Percentiles rank a stretch among this genome's conserved stretches.
These are phyloP conservation scores for Letharia lupina DNA, from an alignment of 495 filamentous ascomycete genomes.

Conservation along the genomic window DNA sequence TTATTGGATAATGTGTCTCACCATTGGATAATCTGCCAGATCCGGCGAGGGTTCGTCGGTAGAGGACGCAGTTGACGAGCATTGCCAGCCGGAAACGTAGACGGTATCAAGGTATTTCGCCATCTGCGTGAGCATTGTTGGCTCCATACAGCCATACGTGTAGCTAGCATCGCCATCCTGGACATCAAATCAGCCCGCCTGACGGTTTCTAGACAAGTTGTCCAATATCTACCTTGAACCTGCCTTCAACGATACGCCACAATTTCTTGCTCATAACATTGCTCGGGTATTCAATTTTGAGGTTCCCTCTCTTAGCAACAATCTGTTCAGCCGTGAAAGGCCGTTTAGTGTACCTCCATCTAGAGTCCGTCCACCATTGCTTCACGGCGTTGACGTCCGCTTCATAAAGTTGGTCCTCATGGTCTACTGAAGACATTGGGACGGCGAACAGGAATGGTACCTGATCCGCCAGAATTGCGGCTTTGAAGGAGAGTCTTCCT, in stretches of 20 bases:
- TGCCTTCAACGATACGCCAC: conserved; percentile 77
- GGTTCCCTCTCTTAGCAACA: conserved; percentile 82
- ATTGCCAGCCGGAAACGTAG: conserved; percentile 98
- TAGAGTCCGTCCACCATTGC: conserved; percentile 84
- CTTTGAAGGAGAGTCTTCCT: too few species aligned
- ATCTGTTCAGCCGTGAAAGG: conserved; percentile 96
- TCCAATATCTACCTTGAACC: conserved; percentile 59
- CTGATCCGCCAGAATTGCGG: conserved; percentile 8
- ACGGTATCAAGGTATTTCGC: conserved; percentile 97
- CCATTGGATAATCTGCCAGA: conserved; percentile 97
- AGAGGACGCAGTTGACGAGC: conserved; percentile 87
- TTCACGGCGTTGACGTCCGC: conserved; percentile 80
- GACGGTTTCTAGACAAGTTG: neutral
- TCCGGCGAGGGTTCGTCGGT: conserved; percentile 95
- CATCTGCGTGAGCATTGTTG: conserved; percentile 98
- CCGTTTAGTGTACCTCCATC: conserved; percentile 88
- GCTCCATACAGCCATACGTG: conserved; percentile 95
- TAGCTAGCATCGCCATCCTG: conserved; percentile 78
- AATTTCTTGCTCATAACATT: conserved; percentile 87
- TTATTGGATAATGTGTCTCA: conserved; percentile 33
- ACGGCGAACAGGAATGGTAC: conserved; percentile 16
- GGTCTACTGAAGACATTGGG: conserved; percentile 47
- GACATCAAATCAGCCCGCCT: conserved; percentile 3
- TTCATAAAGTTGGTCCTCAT: conserved; percentile 71
- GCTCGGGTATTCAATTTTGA: conserved; percentile 88